These are phyloP conservation scores for Termitomyces sp. DNA, from an alignment of 1,284 basidiomycete species.

Conservation along the genomic window DNA sequence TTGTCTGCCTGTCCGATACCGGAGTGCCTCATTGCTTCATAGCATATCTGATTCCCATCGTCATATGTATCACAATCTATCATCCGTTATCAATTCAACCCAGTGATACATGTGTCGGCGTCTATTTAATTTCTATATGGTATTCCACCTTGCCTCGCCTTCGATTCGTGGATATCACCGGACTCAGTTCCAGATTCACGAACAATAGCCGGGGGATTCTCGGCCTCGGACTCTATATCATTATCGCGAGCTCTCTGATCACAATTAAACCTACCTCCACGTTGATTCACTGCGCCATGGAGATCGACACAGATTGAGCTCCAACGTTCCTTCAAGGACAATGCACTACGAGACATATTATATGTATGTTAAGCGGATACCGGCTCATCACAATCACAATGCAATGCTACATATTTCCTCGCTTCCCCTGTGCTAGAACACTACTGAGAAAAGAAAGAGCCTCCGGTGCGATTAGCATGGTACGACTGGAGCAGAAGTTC, in stretches of 20 bases:
- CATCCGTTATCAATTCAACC: background rate
- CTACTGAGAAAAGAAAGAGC: too few relatives aligned
- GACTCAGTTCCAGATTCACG: background rate
- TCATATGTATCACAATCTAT: conserved; percentile 2
- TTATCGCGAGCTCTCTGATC: background rate
- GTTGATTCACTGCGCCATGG: background rate
- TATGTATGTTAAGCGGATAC: background rate
- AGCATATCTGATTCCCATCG: background rate
- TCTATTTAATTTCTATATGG: background rate
- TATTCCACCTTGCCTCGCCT: background rate
- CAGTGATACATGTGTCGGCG: background rate
- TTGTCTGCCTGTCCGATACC: too few relatives aligned
- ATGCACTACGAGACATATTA: background rate
- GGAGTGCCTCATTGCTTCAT: background rate
- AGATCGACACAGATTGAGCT: background rate
- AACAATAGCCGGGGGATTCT: background rate
- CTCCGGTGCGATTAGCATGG: too few relatives aligned
- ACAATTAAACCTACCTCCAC: background rate
- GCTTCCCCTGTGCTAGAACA: background rate
- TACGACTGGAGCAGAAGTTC: too few relatives aligned
- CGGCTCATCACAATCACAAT: background rate
- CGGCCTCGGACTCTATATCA: background rate
- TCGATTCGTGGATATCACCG: background rate
- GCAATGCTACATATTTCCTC: background rate
- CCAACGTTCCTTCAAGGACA: background rate